phyloP scores from a whole-genome alignment of 352 stramenopile genomes.

The Hyaloperonospora arabidopsidis region DNA sequence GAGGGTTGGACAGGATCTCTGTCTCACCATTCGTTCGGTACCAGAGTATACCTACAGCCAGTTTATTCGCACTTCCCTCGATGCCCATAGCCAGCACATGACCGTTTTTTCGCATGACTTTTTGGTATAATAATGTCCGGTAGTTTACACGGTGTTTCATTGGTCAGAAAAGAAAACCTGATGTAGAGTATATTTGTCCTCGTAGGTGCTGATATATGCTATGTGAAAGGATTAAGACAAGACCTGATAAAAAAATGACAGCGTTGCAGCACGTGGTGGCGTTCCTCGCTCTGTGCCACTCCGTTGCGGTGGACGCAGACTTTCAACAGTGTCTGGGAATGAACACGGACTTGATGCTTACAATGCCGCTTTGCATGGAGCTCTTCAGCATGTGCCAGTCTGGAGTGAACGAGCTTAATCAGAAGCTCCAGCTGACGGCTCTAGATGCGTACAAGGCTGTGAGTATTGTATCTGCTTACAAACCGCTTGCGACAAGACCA shows the following conservation, averaged over 20 bases:
- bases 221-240: too few relatives aligned
- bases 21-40: conserved; percentile 67
- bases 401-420: conserved; percentile 45
- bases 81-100: conserved; percentile 93
- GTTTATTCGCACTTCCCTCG: conserved; percentile 98
- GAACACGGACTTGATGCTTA: conserved; percentile 35
- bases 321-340: conserved; percentile 54
- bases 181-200: too few relatives aligned
- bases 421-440: conserved; percentile 28
- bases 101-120: conserved; percentile 43
- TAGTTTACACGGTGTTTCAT: not conserved
- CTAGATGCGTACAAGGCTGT: conserved; percentile 35
- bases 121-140: too few relatives aligned
- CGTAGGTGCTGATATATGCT: too few relatives aligned
- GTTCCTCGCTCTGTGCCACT: conserved; percentile 6
- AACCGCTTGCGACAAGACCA: conserved; percentile 27
- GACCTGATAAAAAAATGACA: too few relatives aligned
- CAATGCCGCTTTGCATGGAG: conserved; percentile 24
- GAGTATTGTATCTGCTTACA: conserved; percentile 57
- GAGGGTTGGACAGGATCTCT: conserved; percentile 95
- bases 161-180: not conserved
- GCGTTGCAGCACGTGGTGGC: too few relatives aligned
- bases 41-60: conserved; percentile 84
- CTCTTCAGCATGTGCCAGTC: conserved; percentile 42
- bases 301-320: conserved; percentile 11